Evolutionary conservation across 768 basidiomycete genomes (phyloP), one percentile per base, ranked within the genome.

Genomic region (Boletus sp.): DNA sequence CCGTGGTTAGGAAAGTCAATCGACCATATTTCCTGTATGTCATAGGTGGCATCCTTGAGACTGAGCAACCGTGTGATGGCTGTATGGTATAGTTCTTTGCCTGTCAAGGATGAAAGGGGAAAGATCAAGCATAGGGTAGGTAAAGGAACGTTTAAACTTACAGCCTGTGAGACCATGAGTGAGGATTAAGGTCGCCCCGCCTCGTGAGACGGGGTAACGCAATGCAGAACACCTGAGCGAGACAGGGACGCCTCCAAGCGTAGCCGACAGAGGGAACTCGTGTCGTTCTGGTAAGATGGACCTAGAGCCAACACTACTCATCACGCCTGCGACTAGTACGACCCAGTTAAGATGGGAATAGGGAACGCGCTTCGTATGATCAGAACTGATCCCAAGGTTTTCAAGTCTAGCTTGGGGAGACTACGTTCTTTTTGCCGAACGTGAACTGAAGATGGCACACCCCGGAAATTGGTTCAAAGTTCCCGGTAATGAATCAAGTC

Each of bases 1-100:
- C 73, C 72, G 32, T 73, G 72, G 47, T 73, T 73, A 1, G 71
- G 74, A 50, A 71, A 62, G 47, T 73, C 72, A 3, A 74, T 55
- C 3, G 67, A 62, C 71, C 71, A 72, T 51, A 74, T 64, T 42
- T 72, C 71, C 3, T 64, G 60, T 19, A 72, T 63, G 27, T 50
- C 57, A 33, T 61, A 66, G 3, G 57, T 50, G 4, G 58, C 54
- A 19, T 54, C 40, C 11, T 45, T 45, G 44, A 55, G 52, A 30
- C 38, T 38, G 37, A 71, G 60, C 7, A 70, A 23, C 7, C 57
- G 55, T 7, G 50, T 43, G 13, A 71, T 52, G 33, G 56, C 14
- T 4, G 55, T 41, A 19, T 71, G 65, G 40, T 67, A 72, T 33
- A 61, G 51, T 55, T 70, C 69, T 45, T 71, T 70, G 17, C 65